Evolutionary conservation across 768 basidiomycete species (phyloP).

Genomic region (Mycena olivaceomarginata): DNA sequence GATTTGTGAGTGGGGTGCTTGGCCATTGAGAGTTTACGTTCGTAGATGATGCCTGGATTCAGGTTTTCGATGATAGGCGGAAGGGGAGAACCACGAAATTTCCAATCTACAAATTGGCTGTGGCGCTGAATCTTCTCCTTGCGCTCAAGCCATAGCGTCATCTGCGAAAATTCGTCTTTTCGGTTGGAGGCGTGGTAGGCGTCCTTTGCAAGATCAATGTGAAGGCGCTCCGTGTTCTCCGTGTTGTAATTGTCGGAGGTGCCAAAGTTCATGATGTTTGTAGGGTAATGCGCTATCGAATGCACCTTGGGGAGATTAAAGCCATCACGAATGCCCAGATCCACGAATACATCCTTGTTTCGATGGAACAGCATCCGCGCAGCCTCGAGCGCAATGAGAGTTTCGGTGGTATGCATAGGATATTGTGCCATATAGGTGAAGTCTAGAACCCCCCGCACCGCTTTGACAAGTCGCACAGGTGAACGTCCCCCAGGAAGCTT

Average conservation of each 20-base stretch:
- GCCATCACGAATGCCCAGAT: background rate
- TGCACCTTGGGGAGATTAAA: constrained; percentile 4
- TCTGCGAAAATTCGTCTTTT: no score
- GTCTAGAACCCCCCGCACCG: background rate
- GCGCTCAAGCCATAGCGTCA: no score
- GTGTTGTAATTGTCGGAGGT: background rate
- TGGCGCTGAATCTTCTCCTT: background rate
- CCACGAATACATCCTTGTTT: background rate
- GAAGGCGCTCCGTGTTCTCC: background rate
- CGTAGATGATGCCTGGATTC: no score
- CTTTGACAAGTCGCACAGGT: background rate
- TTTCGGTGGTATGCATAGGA: constrained; percentile 5
- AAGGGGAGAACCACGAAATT: background rate
- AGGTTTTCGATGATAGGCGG: no score
- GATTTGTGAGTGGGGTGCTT: no score
- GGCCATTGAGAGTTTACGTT: no score
- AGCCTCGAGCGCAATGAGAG: background rate
- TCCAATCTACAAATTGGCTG: background rate
- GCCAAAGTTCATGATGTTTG: background rate
- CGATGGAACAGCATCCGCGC: background rate
- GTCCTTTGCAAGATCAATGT: no score
- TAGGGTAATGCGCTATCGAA: background rate
- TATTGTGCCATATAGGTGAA: background rate
- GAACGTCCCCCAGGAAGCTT: background rate
- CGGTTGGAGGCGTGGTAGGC: no score